phyloP scores from a whole-genome alignment of 306 rosid species.

The Pterocarpus macrocarpus region DNA sequence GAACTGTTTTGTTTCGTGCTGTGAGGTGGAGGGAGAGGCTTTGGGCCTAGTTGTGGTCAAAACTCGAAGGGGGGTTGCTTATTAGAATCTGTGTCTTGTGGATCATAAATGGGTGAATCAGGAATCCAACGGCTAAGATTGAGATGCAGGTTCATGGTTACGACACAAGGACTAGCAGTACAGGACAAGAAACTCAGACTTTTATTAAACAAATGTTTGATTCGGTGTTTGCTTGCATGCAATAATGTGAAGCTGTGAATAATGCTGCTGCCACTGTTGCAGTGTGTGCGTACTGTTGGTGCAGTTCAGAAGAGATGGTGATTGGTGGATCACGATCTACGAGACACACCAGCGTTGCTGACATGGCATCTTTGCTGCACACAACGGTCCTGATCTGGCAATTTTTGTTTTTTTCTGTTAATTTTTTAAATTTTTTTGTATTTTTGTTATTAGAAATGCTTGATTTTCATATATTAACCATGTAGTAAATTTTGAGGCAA shows the following conservation, averaged over 20 bases:
- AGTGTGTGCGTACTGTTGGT: not conserved
- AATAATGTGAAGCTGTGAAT: not conserved
- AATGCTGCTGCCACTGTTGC: conserved; percentile 7
- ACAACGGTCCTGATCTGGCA: no score
- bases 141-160: not conserved
- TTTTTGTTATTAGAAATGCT: no score
- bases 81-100: not conserved
- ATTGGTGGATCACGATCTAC: conserved; percentile 27
- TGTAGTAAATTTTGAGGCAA: no score
- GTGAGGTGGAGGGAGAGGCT: conserved; percentile 3
- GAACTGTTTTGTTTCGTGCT: not conserved
- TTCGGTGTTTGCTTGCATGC: not conserved
- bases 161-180: not conserved
- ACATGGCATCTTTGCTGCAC: conserved; percentile 14
- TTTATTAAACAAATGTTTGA: conserved; percentile 30
- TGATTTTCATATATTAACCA: no score
- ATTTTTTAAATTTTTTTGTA: no score
- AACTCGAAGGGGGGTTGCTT: not conserved
- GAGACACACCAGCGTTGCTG: not conserved
- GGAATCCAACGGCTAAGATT: conserved; percentile 5
- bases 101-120: not conserved
- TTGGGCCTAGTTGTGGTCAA: conserved; percentile 20
- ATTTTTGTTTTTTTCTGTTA: no score
- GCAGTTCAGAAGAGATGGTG: not conserved
- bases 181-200: conserved; percentile 36